phyloP scores from a whole-genome alignment of 2,329 filamentous ascomycete species.

The Exophiala xenobiotica region DNA sequence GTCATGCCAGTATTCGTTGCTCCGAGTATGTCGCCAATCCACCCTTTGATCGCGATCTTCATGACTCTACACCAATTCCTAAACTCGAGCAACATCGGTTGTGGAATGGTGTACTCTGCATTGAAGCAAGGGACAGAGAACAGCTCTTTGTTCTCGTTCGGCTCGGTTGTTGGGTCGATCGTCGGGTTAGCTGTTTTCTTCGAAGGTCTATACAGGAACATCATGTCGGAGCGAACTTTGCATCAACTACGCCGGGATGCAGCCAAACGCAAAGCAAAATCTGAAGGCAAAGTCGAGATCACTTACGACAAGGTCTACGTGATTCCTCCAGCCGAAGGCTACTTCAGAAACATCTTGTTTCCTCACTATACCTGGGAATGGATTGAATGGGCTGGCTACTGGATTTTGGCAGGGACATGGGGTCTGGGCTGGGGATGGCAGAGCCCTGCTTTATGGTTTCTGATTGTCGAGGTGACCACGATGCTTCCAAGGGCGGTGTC shows the following conservation, averaged over 20 bases:
- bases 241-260: constrained; percentile 79
- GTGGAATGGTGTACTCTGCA: constrained; percentile 63
- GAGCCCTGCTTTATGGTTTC: constrained; percentile 74
- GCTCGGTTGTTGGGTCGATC: constrained; percentile 26
- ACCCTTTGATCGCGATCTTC: constrained; percentile 63
- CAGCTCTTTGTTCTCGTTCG: constrained; percentile 38
- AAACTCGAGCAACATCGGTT: constrained; percentile 75
- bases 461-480: constrained; percentile 81
- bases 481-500: constrained; percentile 86
- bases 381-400: constrained; percentile 92
- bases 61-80: constrained; percentile 73
- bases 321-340: constrained; percentile 73
- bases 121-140: constrained; percentile 43
- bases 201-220: constrained; percentile 74
- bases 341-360: constrained; percentile 76
- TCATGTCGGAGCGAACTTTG: constrained; percentile 85
- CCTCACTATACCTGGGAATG: constrained; percentile 97
- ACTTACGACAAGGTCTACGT: constrained; percentile 79
- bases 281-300: constrained; percentile 39
- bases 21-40: constrained; percentile 90
- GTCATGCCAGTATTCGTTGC: constrained; percentile 75
- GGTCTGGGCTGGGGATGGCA: constrained; percentile 54
- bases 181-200: constrained; percentile 74
- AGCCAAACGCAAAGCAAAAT: constrained; percentile 36
- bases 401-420: constrained; percentile 54